Percentiles rank a stretch among this genome's conserved stretches.
phyloP scores from a whole-genome alignment of 495 filamentous ascomycete species.

The Xylaria nigripes region DNA sequence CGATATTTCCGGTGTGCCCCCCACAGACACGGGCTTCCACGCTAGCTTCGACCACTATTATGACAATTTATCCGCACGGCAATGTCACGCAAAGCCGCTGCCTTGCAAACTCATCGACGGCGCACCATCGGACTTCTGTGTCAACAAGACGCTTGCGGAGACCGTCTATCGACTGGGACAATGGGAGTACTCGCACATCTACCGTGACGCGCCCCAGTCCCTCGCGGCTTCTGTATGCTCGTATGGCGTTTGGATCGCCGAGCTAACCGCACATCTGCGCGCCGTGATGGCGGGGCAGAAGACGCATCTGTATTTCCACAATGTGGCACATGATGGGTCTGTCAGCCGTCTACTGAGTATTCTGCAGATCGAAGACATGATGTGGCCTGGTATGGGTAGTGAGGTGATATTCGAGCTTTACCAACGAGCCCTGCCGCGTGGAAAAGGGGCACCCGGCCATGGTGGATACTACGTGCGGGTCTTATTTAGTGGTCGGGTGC shows the following conservation, averaged over 20 bases:
- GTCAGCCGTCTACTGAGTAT: slow-evolving; percentile 52
- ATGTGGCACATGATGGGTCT: slow-evolving; percentile 63
- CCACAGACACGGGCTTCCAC: slow-evolving; percentile 50
- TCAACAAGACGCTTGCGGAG: slow-evolving; percentile 48
- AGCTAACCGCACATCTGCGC: slow-evolving; percentile 52
- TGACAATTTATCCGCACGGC: slow-evolving; percentile 61
- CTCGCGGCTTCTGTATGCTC: slow-evolving; percentile 44
- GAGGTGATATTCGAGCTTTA: slow-evolving; percentile 65
- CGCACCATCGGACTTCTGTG: slow-evolving; percentile 36
- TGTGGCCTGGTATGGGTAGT: slow-evolving; percentile 67
- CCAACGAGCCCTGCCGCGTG: slow-evolving; percentile 14
- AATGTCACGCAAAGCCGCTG: slow-evolving; percentile 56
- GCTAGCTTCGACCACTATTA: slow-evolving; percentile 62
- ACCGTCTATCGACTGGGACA: slow-evolving; percentile 59
- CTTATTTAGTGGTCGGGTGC: slow-evolving; percentile 53
- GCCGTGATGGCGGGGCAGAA: slow-evolving; percentile 30
- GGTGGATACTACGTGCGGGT: slow-evolving; percentile 45
- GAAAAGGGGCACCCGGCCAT: neutral
- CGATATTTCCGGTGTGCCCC: slow-evolving; percentile 48
- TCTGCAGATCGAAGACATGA: slow-evolving; percentile 59
- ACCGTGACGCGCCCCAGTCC: slow-evolving; percentile 50
- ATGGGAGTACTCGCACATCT: slow-evolving; percentile 63
- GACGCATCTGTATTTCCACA: slow-evolving; percentile 50
- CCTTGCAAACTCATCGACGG: slow-evolving; percentile 45
- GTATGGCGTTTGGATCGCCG: slow-evolving; percentile 58